phyloP scores from a whole-genome alignment of 257 asterid species.

The Petunia secreta region DNA sequence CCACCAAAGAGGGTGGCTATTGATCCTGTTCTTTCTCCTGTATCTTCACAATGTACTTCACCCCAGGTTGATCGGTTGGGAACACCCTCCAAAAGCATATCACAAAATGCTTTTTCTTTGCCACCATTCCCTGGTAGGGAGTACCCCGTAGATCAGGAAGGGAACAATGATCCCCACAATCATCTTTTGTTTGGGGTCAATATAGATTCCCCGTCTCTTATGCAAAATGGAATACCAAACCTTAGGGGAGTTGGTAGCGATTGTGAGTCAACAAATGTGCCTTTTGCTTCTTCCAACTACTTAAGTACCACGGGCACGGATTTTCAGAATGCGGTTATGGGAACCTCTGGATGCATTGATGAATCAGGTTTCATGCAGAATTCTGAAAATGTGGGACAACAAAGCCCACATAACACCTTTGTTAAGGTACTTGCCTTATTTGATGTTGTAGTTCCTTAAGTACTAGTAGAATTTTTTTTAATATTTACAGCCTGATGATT shows the following conservation, averaged over 20 bases:
- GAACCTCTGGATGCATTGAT: constrained; percentile 48
- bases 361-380: constrained; percentile 56
- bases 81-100: constrained; percentile 32
- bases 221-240: constrained; percentile 54
- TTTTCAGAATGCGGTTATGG: constrained; percentile 49
- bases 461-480: background rate
- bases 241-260: constrained; percentile 55
- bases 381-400: constrained; percentile 46
- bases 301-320: constrained; percentile 51
- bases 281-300: constrained; percentile 58
- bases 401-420: constrained; percentile 53
- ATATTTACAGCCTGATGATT: too few species aligned
- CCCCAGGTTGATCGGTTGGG: constrained; percentile 44
- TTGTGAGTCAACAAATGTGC: constrained; percentile 44
- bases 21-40: constrained; percentile 51
- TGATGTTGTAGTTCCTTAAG: background rate
- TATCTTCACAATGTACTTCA: constrained; percentile 34
- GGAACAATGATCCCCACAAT: constrained; percentile 62
- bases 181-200: constrained; percentile 65
- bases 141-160: constrained; percentile 59
- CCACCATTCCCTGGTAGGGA: constrained; percentile 82
- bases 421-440: constrained; percentile 52
- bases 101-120: constrained; percentile 50
- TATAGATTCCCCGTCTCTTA: constrained; percentile 61
- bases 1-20: constrained; percentile 63